phyloP scores from a whole-genome alignment of 768 basidiomycete species.

The Trametes elegans region DNA sequence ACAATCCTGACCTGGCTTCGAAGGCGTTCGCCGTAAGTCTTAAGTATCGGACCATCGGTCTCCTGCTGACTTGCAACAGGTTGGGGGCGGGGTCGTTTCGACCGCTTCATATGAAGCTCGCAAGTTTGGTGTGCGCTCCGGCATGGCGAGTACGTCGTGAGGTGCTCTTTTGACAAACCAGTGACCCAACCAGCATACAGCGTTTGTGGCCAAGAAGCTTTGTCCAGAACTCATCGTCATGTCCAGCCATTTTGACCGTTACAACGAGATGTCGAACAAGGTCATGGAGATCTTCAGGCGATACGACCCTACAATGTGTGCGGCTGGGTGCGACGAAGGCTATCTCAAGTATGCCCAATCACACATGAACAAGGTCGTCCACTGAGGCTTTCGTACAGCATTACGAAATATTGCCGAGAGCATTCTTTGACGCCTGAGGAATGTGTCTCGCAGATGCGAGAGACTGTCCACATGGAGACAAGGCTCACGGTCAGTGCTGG shows the following conservation, averaged over 20 bases:
- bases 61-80: slow-evolving; percentile 35
- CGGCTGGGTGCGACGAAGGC: slow-evolving; percentile 86
- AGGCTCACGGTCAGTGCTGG: slow-evolving; percentile 91
- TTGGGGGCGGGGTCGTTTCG: slow-evolving; percentile 79
- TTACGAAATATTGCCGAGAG: slow-evolving; percentile 79
- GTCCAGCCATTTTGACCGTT: slow-evolving; percentile 53
- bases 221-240: slow-evolving; percentile 86
- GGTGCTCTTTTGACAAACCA: neutral
- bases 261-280: slow-evolving; percentile 64
- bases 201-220: slow-evolving; percentile 90
- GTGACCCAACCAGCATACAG: slow-evolving; percentile 26
- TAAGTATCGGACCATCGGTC: no score
- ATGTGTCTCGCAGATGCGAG: slow-evolving; percentile 78
- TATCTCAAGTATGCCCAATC: slow-evolving; percentile 88
- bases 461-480: slow-evolving; percentile 71
- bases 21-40: slow-evolving; percentile 74
- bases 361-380: no score
- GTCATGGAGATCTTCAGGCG: slow-evolving; percentile 68
- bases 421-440: slow-evolving; percentile 63
- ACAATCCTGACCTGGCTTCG: slow-evolving; percentile 59
- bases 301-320: slow-evolving; percentile 74
- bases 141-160: slow-evolving; percentile 76
- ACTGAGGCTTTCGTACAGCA: slow-evolving; percentile 52
- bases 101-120: slow-evolving; percentile 94
- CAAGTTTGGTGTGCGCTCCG: slow-evolving; percentile 87